Evolutionary conservation across 2,329 filamentous ascomycete genomes (phyloP).

Genomic region (Ophiostoma triangulosporum): DNA sequence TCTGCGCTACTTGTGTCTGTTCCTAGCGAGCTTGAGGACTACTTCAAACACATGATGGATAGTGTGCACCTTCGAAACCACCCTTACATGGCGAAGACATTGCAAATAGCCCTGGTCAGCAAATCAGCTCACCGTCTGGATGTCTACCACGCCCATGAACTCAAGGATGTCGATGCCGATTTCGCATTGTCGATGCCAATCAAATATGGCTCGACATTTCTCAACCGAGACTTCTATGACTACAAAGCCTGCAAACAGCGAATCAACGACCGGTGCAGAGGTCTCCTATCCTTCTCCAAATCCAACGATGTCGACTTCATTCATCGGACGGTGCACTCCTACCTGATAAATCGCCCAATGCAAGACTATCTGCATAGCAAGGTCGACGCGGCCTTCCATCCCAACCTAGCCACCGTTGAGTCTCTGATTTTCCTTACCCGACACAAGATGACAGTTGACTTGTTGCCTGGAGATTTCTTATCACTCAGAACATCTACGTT

Average conservation of each 20-base stretch:
- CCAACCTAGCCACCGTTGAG: neutral
- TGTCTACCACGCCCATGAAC: no score
- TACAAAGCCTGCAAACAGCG: neutral
- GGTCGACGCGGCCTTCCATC: neutral
- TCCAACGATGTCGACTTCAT: neutral
- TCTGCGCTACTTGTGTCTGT: neutral
- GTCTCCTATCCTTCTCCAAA: neutral
- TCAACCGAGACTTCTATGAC: no score
- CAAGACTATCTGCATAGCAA: neutral
- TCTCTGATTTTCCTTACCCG: neutral
- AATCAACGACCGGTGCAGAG: neutral
- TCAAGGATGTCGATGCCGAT: neutral
- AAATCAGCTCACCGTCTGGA: neutral
- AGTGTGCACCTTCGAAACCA: neutral
- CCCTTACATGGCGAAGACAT: neutral
- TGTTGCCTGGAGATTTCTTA: no score
- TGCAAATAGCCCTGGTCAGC: neutral
- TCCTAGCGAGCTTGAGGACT: neutral
- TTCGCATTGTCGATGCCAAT: no score
- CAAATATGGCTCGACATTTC: no score
- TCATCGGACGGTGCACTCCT: neutral
- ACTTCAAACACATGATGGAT: neutral
- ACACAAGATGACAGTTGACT: no score
- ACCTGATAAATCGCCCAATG: neutral
- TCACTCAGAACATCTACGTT: no score